Evolutionary conservation across 177 flowering plant species (phyloP), one percentile per base, ranked within the genome.

Genomic region (Vitis hybrid): DNA sequence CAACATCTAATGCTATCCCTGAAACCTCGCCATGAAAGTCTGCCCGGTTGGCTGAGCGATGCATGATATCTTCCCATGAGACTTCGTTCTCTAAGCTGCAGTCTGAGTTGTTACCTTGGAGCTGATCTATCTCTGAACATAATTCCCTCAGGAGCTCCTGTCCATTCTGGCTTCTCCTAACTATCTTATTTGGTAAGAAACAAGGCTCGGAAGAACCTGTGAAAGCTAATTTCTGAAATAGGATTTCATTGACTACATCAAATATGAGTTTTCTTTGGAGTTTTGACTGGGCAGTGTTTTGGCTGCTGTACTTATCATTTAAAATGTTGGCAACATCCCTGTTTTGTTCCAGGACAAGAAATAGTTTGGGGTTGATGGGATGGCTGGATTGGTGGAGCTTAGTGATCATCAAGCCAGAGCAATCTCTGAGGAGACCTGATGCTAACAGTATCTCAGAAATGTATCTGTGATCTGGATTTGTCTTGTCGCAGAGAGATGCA

Each of bases 181-280:
- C 77, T 49, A 77, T 71, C 77, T 67, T 80, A 27, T 60, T 56
- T 48, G 64, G 30, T 19, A 68, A 68, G 61, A 77, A 24, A 77
- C 81, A 74, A 7, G 75, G 76, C 65, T 74, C 82, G 27, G 70
- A 56, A 27, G 70, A 68, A 27, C 72, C 76, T 35, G 69, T 66
- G 17, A 64, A 68, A 40, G 58, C 61, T 52, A 85, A 62, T 74
- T 86, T 90, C 19, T 70, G 71, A 10, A 56, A 74, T 24, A 90
- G 79, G 57, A 89, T 83, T 66, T 93, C 97, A 79, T 86, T 87
- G 15, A 91, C 92, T 17, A 77, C 73, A 74, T 93, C 98, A 72
- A 93, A 95, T 52, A 92, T 24, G 1, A 93, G 87, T 77, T 85
- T 86, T 56, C 92, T 82, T 6, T 81, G 88, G 64, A 75, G 50